Conservation (phyloP, 192 early-diverging fungal species). For the Backusella australiensis region DNA sequence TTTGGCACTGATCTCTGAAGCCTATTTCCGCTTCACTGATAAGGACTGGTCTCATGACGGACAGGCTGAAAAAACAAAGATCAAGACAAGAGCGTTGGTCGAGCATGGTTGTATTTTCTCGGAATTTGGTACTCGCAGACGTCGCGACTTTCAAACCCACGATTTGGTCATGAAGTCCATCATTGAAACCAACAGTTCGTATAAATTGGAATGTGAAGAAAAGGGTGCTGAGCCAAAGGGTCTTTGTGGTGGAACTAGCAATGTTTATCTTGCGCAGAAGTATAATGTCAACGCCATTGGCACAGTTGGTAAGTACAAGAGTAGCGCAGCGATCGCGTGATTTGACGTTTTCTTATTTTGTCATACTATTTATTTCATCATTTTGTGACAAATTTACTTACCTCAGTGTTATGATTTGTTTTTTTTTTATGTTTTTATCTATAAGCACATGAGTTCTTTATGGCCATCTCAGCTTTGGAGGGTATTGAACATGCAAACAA, state of each 20-base stretch:
- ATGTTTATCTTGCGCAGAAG: constrained; percentile 62
- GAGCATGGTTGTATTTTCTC: constrained; percentile 64
- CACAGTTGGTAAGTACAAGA: constrained; percentile 37
- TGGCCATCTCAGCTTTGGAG: constrained; percentile 69
- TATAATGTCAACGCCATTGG: constrained; percentile 42
- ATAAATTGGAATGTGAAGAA: constrained; percentile 10
- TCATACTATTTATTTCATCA: not conserved
- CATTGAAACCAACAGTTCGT: constrained; percentile 5
- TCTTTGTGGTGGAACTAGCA: constrained; percentile 63
- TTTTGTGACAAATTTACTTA: constrained; percentile 22
- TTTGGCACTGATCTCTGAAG: constrained; percentile 66
- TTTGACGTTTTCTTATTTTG: not conserved
- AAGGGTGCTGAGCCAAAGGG: constrained; percentile 36
- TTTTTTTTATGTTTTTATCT: not conserved
- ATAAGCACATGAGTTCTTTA: constrained; percentile 76
- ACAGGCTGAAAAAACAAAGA: constrained; percentile 50
- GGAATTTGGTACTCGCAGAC: constrained; percentile 76
- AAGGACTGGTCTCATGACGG: constrained; percentile 64
- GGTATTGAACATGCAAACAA: constrained; percentile 59
- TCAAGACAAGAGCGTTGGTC: constrained; percentile 51
- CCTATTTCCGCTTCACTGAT: constrained; percentile 67
- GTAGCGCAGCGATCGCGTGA: not conserved
- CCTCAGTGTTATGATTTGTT: constrained; percentile 33
- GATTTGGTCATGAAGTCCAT: constrained; percentile 58
- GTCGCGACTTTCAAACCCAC: constrained; percentile 66